Evolutionary conservation across 2,329 filamentous ascomycete species (phyloP), one percentile per base, ranked within the genome.

Genomic region (Neofusicoccum laricinum): DNA sequence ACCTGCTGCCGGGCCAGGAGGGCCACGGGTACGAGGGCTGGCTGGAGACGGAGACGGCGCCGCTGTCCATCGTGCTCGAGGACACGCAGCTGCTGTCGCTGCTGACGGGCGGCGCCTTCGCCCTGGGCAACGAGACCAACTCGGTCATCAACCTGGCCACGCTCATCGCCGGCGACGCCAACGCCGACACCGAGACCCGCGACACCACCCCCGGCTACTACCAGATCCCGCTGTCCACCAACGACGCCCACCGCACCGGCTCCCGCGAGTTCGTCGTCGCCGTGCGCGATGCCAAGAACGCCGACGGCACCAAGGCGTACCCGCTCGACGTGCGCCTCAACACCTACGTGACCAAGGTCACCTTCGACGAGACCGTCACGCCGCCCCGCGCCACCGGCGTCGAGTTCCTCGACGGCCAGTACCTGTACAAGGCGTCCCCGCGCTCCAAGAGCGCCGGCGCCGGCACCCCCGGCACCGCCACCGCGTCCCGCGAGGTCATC

Each of bases 301-400:
- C 69, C 2, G 78, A 86, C 64, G 85, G 85, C 34, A 79, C 77
- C 45, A 81, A 82, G 70, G 82, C 76, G 67, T 87, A 86, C 70
- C 82, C 81, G 49, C 81, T 88, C 1, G 84, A 86, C 64, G 78
- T 88, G 61, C 78, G 80, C 48, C 79, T 83, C 2, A 89, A 89
- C 76, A 85, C 82, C 41, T 77, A 90, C 57, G 90, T 86, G 66
- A 88, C 89, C 61, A 88, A 88, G 74, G 76, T 92, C 73, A 79
- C 80, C 41, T 90, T 88, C 68, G 88, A 90, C 43, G 84, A 88
- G 3, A 86, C 86, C 71, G 85, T 83, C 17, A 83, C 84, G 58
- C 80, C 82, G 66, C 80, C 86, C 2, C 88, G 71, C 34, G 79
- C 79, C 2, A 77, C 73, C 19, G 79, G 78, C 64, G 79, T 81